Base-by-base conservation (phyloP, 371 early-diverging fungal genomes). In the Mucor racemosus region DNA sequence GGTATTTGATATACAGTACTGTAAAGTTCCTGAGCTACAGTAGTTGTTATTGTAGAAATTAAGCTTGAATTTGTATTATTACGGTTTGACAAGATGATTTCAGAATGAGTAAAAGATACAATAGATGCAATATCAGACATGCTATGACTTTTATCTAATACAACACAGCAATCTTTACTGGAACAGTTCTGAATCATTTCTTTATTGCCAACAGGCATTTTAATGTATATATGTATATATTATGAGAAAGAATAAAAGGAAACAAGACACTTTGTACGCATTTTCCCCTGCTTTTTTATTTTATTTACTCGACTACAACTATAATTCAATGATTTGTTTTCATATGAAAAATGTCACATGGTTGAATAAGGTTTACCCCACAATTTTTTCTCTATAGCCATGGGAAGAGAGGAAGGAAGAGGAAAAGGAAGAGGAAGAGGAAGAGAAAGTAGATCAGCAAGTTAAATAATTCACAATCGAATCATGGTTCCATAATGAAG, bases 1-100 rank as follows among this genome's bases (percentile, higher is more conserved):
- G 78, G 78, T 8, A 74, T 11, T 13, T 67, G 58, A 19, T 64
- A 62, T 3, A 69, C 66, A 0, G 66, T 72, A 31, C 62, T 58
- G 41, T 64, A 72, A 7, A 78, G 31, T 56, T 78, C 78, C 17
- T 74, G 65, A 13, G 56, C 42, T 6, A 69, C 54, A 31, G 58
- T 41, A 0, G 55, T 10, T 4, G 64, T 40, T 6, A 58, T 8
- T 41, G 33, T 26, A 15, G 64, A 42, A 39, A 53, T 46, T 5
- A 39, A 54, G n/a, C 48, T 26, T 8, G 46, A 31, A n/a, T 34
- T n/a, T 21, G 60, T 41, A 19, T 26, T 19, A 19, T 19, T 14
- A 21, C 38, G 31, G 8, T 39, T 64, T 46, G 44, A 53, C 44
- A 64, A 57, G 40, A 62, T 40, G 36, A 58, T 36, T 17, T 58